A percentile compares a stretch with the other conserved stretches of the same genome.
Conservation (phyloP, 805 yeast species). For the Scheffersomyces lignosus region DNA sequence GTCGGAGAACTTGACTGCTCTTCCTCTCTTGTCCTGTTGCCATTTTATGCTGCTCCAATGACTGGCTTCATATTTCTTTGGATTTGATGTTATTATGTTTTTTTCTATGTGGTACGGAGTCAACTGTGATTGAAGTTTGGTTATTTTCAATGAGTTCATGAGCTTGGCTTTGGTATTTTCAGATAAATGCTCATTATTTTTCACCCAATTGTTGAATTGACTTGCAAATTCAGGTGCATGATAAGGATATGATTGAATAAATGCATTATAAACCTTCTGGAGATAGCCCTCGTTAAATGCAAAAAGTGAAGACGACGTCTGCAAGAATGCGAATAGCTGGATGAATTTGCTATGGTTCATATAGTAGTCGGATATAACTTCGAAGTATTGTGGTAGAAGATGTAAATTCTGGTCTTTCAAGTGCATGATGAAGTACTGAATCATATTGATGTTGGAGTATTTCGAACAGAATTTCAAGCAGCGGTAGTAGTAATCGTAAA, state of each 20-base stretch:
- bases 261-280: slow-evolving; percentile 27
- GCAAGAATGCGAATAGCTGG: slow-evolving; percentile 25
- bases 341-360: slow-evolving; percentile 27
- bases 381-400: slow-evolving; percentile 16
- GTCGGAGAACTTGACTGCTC: slow-evolving; percentile 13
- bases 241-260: slow-evolving; percentile 35
- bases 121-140: slow-evolving; percentile 22
- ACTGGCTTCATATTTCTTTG: slow-evolving; percentile 23
- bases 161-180: slow-evolving; percentile 11
- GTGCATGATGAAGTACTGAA: slow-evolving; percentile 30
- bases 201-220: slow-evolving; percentile 20
- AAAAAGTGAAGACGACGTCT: slow-evolving; percentile 13
- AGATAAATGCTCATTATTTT: slow-evolving; percentile 5
- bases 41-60: slow-evolving; percentile 23
- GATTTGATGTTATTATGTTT: slow-evolving; percentile 9
- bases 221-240: slow-evolving; percentile 23
- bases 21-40: slow-evolving; percentile 12
- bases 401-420: slow-evolving; percentile 18
- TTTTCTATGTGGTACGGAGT: slow-evolving; percentile 25
- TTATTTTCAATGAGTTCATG: slow-evolving; percentile 14
- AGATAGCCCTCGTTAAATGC: slow-evolving; percentile 23
- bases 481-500: slow-evolving; percentile 26
- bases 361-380: slow-evolving; percentile 26
- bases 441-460: slow-evolving; percentile 25
- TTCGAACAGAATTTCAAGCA: slow-evolving; percentile 29